Base-by-base conservation (phyloP, 495 filamentous ascomycete species). In the Hypoxylon intermedium region DNA sequence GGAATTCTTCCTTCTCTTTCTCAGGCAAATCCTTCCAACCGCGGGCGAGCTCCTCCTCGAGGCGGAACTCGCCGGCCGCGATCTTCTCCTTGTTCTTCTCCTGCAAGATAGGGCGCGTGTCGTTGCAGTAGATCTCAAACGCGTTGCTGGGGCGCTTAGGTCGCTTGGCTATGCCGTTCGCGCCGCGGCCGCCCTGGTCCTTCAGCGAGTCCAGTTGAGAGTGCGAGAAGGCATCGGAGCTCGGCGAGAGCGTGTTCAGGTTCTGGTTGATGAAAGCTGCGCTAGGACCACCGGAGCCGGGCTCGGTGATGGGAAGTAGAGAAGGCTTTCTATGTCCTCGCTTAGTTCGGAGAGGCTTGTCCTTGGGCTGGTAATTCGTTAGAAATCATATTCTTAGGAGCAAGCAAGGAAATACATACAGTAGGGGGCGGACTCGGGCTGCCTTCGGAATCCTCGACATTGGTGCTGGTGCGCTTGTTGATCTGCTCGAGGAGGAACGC, bases 401-500 rank as follows among this genome's bases (percentile, higher is more conserved):
- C 28, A 30, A 31, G 45, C 53, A 53, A 37, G 37, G 42, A 73
- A 59, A 80, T 37, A 76, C 82, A 57, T 82, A 88, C 85, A 53
- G 87, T 89, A 53, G 86, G 87, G 33, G 85, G 88, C 9, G 88
- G 87, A 67, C 84, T 89, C 9, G 83, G 86, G 66, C 85, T 89
- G 58, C 85, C 84, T 30, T 90, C 88, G 15, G 86, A 88, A 62
- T 89, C 88, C 60, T 90, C 88, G 15, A 86, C 83, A 65, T 89
- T 88, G 70, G 89, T 87, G 69, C 91, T 90, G 58, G 92, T 96
- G 47, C 91, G 83, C 67, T 91, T 92, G 44, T 89, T 81, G 2
- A 98, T 80, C 59, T 92, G 89, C 66, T 98, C 91, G 9, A 97
- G 86, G 24, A 98, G 83, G 69, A 97, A 93, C 26, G 87, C 92